A percentile compares a stretch with the other conserved stretches of the same genome.
These are phyloP conservation scores for Eutreptiella sp. DNA, from an alignment of 208 protist species.

Conservation along the genomic window DNA sequence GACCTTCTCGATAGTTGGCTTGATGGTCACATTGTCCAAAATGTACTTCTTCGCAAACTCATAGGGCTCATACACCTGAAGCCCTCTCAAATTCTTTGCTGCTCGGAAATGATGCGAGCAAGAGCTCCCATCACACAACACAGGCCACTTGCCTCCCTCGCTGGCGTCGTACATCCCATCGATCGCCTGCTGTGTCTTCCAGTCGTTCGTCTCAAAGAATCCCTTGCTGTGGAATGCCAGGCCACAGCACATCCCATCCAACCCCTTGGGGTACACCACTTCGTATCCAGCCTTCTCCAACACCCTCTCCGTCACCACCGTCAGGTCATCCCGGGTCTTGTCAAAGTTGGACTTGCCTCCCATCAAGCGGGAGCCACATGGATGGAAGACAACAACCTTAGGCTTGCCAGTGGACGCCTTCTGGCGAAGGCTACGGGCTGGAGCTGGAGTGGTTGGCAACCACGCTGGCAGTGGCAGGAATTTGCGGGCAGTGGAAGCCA, in stretches of 20 bases:
- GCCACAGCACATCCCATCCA: constrained; percentile 36
- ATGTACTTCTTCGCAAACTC: constrained; percentile 26
- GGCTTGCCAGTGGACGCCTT: constrained; percentile 16
- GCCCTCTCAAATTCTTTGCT: constrained; percentile 30
- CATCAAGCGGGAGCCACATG: too few relatives aligned
- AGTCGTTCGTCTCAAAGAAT: constrained; percentile 2
- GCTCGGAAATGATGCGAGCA: too few relatives aligned
- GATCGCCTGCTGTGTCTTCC: constrained; percentile 27
- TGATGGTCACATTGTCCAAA: not conserved
- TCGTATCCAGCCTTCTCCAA: constrained; percentile 18
- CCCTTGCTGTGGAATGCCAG: constrained; percentile 44
- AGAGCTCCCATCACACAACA: constrained; percentile 34
- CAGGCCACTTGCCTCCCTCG: constrained; percentile 25
- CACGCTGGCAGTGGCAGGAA: not conserved
- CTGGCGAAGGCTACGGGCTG: not conserved
- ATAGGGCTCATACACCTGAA: constrained; percentile 32
- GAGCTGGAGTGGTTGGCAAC: not conserved
- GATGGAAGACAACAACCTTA: too few relatives aligned
- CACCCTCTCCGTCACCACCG: not conserved
- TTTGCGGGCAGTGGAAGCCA: too few relatives aligned
- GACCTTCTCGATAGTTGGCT: constrained; percentile 19
- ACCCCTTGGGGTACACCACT: constrained; percentile 26
- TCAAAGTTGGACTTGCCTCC: constrained; percentile 8
- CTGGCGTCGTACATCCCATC: constrained; percentile 21
- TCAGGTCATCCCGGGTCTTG: not conserved